Evolutionary conservation across 2,329 filamentous ascomycete genomes (phyloP).

Genomic region (Aureobasidium sp.): DNA sequence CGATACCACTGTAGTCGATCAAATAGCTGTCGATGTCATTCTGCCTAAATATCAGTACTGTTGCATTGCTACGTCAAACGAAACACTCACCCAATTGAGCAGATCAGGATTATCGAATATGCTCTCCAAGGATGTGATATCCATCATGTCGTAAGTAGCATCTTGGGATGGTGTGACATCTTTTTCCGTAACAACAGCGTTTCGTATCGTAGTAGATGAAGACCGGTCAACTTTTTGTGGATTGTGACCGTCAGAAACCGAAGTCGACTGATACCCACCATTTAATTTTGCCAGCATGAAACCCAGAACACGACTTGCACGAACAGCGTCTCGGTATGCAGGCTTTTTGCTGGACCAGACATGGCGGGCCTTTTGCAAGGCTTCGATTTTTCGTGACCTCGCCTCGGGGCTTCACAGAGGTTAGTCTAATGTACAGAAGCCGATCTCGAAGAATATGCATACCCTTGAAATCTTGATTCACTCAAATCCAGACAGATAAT

Average conservation of each 20-base stretch:
- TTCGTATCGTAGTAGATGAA: background rate
- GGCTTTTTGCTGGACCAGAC: slow-evolving; percentile 4
- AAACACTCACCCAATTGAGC: slow-evolving; percentile 9
- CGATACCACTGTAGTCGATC: slow-evolving; percentile 1
- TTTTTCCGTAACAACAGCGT: background rate
- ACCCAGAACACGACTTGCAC: slow-evolving; percentile 3
- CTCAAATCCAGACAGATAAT: slow-evolving; percentile 35
- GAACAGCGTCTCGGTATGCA: background rate
- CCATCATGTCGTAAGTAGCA: background rate
- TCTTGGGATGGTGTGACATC: background rate
- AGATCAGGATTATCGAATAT: slow-evolving; percentile 8
- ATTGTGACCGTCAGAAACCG: background rate
- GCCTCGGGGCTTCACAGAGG: background rate
- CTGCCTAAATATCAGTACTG: background rate
- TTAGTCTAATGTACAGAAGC: background rate
- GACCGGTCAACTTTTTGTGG: background rate
- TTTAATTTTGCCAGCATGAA: slow-evolving; percentile 6
- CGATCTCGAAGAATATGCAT: background rate
- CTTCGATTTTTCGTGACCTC: background rate
- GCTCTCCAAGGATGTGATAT: background rate
- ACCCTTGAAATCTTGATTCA: background rate
- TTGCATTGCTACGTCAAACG: background rate
- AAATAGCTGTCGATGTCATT: slow-evolving; percentile 11
- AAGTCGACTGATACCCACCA: background rate
- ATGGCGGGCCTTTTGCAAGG: background rate